Base-by-base conservation (phyloP, 2,329 filamentous ascomycete genomes). In the Phoma sp. region DNA sequence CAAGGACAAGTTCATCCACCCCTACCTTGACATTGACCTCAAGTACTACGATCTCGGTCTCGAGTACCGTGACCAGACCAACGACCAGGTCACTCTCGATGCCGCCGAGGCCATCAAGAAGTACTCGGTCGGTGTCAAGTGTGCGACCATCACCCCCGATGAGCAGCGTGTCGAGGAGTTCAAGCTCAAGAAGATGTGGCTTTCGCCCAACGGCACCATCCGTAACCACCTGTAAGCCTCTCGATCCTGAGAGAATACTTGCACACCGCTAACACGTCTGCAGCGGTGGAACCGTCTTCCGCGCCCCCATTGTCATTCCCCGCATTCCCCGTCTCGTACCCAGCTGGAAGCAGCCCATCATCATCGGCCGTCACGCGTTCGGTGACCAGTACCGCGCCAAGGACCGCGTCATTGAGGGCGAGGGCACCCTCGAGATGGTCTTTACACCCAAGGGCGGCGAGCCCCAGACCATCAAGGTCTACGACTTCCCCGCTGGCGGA, bases 141-240 rank as follows among this genome's bases (percentile, higher is more conserved):
- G 95, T 79, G 95, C 95, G 64, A 99, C 95, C 76, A 99, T 99
- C 81, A 99, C 95, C 36, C 95, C 95, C 32, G 95, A 99, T 76
- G 95, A 99, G 85, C 89, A 87, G 62, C 89, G 95, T 76, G 93
- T 99, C 25, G 85, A 98, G 83, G 95, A 98, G 80, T 99, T 98
- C 80, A 93, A 97, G 76, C 86, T 99, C 68, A 99, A 98, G 90
- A 88, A 98, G 83, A 98, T 98, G 95, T 99, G 95, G 95, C 85
- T 98, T 54, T 96, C 92, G 51, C 95, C 95, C 73, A 99, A 99
- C 77, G 95, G 95, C 75, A 99, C 86, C 58, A 88, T 88, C 74
- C 78, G 85, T 71, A 88, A 88, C 77, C 80, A 82, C 68, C 81
- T 87, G 77, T 82, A 74, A 67, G 79, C 23, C 6, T 2, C 23